Evolutionary conservation across 805 yeast genomes (phyloP).

Genomic region (Torulaspora franciscae): DNA sequence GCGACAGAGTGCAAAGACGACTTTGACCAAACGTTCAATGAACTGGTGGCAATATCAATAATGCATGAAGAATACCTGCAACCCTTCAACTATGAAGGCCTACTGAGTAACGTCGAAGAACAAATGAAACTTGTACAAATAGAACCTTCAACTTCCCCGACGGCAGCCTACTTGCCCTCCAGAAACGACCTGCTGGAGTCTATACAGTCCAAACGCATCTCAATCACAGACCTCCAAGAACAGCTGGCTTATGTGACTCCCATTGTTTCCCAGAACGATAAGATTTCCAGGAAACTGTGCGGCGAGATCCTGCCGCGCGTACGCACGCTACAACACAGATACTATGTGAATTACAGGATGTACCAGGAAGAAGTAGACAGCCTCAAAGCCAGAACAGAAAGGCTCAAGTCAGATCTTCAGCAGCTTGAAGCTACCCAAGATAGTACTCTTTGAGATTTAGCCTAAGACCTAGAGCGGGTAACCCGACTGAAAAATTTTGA

Average conservation of each 20-base stretch:
- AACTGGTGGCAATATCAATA: slow-evolving; percentile 16
- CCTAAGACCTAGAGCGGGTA: not conserved
- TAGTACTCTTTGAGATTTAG: not conserved
- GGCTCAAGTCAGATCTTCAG: slow-evolving; percentile 8
- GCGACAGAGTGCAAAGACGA: slow-evolving; percentile 16
- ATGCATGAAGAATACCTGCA: slow-evolving; percentile 9
- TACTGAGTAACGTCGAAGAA: slow-evolving; percentile 7
- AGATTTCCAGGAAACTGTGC: slow-evolving; percentile 11
- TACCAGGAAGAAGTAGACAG: slow-evolving; percentile 22
- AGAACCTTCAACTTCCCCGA: not conserved
- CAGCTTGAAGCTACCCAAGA: not conserved
- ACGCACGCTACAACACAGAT: slow-evolving; percentile 18
- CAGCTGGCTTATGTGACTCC: slow-evolving; percentile 17
- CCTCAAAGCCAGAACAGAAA: slow-evolving; percentile 9
- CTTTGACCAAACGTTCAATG: slow-evolving; percentile 24
- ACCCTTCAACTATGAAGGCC: slow-evolving; percentile 1
- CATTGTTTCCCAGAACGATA: slow-evolving; percentile 13
- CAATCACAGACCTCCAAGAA: slow-evolving; percentile 7
- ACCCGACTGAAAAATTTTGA: slow-evolving; percentile 5
- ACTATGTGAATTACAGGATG: slow-evolving; percentile 16
- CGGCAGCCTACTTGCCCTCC: slow-evolving; percentile 2
- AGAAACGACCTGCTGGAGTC: slow-evolving; percentile 6
- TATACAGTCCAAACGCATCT: slow-evolving; percentile 2
- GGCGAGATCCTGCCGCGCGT: slow-evolving; percentile 19
- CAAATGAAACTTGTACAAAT: slow-evolving; percentile 4